Conservation (phyloP, 1,284 basidiomycete genomes). For the Grifola frondosa region DNA sequence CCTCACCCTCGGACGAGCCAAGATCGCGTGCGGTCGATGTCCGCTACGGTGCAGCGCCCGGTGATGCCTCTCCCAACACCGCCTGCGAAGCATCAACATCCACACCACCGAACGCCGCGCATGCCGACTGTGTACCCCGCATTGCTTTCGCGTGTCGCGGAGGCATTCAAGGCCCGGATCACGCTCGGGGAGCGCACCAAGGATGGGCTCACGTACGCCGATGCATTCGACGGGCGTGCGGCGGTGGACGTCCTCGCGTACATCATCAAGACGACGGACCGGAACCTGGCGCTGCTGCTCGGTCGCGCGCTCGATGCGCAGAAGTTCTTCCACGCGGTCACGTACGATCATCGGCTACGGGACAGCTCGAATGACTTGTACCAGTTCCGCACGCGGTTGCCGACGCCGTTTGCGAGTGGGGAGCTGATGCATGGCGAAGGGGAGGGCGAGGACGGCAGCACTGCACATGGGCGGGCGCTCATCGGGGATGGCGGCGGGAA, state of each 20-base stretch:
- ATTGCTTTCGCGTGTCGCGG: conserved; percentile 90
- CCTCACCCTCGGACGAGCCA: conserved; percentile 58
- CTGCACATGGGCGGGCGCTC: conserved; percentile 23
- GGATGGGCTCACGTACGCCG: conserved; percentile 94
- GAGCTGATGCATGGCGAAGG: conserved; percentile 49
- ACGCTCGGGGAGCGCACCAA: conserved; percentile 80
- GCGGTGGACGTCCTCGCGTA: conserved; percentile 96
- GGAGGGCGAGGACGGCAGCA: conserved; percentile 35
- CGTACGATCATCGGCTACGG: conserved; percentile 94
- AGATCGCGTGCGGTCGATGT: conserved; percentile 76
- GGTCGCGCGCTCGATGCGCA: conserved; percentile 96
- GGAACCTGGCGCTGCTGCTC: conserved; percentile 91
- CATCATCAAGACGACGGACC: conserved; percentile 97
- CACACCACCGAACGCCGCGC: conserved; percentile 40
- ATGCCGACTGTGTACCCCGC: conserved; percentile 92
- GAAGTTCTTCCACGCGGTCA: conserved; percentile 99
- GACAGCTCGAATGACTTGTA: conserved; percentile 92
- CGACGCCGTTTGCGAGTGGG: conserved; percentile 78
- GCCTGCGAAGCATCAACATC: conserved; percentile 49
- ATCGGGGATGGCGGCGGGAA: conserved; percentile 22
- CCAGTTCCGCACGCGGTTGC: conserved; percentile 80
- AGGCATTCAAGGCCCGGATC: conserved; percentile 88
- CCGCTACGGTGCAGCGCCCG: conserved; percentile 48
- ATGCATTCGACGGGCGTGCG: conserved; percentile 94
- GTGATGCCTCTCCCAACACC: conserved; percentile 35